Evolutionary conservation across 768 basidiomycete species (phyloP).

Genomic region (Rhizopogon vinicolor): DNA sequence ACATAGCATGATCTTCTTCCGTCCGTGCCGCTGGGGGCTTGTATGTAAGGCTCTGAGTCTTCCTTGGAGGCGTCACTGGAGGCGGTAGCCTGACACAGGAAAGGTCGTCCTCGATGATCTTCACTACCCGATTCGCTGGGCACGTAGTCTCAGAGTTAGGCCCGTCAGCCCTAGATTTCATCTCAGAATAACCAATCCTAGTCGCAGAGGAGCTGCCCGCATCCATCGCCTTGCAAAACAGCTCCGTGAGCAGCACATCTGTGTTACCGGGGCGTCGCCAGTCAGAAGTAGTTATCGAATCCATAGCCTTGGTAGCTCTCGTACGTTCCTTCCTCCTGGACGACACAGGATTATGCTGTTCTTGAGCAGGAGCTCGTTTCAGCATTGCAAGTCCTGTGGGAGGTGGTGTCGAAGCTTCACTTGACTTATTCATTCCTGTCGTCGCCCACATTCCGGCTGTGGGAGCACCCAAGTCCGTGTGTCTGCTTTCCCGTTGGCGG

Average conservation of each 20-base stretch:
- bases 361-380: not conserved
- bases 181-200: not conserved
- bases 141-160: not conserved
- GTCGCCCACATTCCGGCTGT: too few species aligned
- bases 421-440: too few species aligned
- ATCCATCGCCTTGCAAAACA: conserved; percentile 2
- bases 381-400: not conserved
- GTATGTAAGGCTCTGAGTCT: not conserved
- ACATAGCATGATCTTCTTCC: not conserved
- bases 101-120: not conserved
- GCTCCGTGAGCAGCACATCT: not conserved
- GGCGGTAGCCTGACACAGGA: not conserved
- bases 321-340: not conserved
- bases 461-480: not conserved
- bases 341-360: not conserved
- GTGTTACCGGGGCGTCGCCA: conserved; percentile 1
- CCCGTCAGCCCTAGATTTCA: not conserved
- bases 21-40: not conserved
- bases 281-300: not conserved
- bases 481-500: not conserved
- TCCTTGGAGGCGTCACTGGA: not conserved
- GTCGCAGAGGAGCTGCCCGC: not conserved
- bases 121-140: not conserved
- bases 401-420: not conserved
- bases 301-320: not conserved